Base-by-base conservation (phyloP, 1,139 yeast species). In the Barnettozyma hawaiiensis region DNA sequence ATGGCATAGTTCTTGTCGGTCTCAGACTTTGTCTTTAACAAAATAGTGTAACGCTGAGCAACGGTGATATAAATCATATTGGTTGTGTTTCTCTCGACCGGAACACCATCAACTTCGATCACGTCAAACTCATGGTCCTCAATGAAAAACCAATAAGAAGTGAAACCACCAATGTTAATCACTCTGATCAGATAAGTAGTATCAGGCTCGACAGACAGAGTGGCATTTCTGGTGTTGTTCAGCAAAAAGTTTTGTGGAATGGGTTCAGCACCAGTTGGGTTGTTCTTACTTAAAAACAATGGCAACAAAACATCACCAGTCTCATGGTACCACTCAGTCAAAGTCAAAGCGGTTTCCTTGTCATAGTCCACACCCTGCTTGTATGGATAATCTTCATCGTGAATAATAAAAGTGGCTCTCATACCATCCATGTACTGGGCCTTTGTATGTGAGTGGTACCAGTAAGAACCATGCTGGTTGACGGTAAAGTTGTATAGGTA, bases 261-360 rank as follows among this genome's bases (percentile, higher is more conserved):
- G 35, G 97, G 97, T 65, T 90, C 97, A 28, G 97, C 96, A 51
- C 97, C 97, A 6, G 96, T 85, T 37, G 97, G 97, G 65, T 90
- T 90, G 67, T 74, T 82, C 50, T 83, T 64, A 51, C 70, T 75
- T 67, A 86, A 60, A 66, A 89, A 89, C 16, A 58, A 54, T 12
- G 71, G 64, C 48, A 73, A 65, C 52, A 89, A 70, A 18, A 60
- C 72, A 37, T 71, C 71, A 36, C 81, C 70, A 41, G 70, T 65
- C 29, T 75, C 70, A 62, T 87, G 95, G 65, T 90, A 90, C 94
- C 96, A 89, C 54, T 90, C 97, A 36, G 82, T 68, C 33, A 90
- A 57, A 8, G 83, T 66, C 49, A 89, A 62, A n/a, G 74, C 63
- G 24, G 77, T 70, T 56, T 87, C 96, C 56, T 85, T 87, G 55